These are phyloP conservation scores for Scheffersomyces stipitis DNA, from an alignment of 805 yeast genomes.

Conservation along the genomic window DNA sequence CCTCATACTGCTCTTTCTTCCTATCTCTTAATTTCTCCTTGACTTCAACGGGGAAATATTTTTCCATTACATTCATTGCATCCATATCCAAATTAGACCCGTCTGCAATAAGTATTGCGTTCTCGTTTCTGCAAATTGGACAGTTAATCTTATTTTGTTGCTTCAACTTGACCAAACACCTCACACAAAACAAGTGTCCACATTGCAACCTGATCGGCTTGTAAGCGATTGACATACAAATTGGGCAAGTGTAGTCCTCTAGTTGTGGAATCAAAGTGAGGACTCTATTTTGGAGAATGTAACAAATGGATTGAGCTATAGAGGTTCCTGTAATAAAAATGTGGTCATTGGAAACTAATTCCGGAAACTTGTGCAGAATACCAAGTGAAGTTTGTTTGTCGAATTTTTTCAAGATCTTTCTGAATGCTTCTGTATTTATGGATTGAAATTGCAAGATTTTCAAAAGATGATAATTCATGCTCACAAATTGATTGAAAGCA, in stretches of 20 bases:
- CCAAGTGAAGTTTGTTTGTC: constrained; percentile 67
- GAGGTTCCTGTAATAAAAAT: constrained; percentile 47
- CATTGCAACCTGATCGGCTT: constrained; percentile 68
- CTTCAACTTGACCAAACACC: constrained; percentile 70
- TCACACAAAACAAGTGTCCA: constrained; percentile 67
- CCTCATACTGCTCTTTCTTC: constrained; percentile 36
- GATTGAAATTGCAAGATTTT: constrained; percentile 60
- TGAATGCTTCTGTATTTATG: constrained; percentile 61
- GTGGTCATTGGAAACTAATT: constrained; percentile 40
- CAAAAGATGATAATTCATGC: constrained; percentile 53
- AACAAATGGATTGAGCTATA: constrained; percentile 54
- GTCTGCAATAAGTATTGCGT: constrained; percentile 58
- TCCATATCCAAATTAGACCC: constrained; percentile 57
- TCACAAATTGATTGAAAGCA: constrained; percentile 51
- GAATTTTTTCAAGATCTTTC: constrained; percentile 71
- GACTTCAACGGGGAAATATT: constrained; percentile 65
- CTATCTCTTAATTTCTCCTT: constrained; percentile 60
- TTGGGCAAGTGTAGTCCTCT: constrained; percentile 75
- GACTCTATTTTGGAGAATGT: constrained; percentile 53
- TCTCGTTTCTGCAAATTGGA: constrained; percentile 60
- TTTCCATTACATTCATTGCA: constrained; percentile 51
- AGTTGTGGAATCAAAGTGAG: constrained; percentile 66
- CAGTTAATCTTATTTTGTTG: constrained; percentile 58
- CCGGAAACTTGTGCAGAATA: constrained; percentile 47
- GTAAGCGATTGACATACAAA: constrained; percentile 68